Conservation (phyloP, 2,329 filamentous ascomycete species). For the Sclerotinia sclerotiorum region DNA sequence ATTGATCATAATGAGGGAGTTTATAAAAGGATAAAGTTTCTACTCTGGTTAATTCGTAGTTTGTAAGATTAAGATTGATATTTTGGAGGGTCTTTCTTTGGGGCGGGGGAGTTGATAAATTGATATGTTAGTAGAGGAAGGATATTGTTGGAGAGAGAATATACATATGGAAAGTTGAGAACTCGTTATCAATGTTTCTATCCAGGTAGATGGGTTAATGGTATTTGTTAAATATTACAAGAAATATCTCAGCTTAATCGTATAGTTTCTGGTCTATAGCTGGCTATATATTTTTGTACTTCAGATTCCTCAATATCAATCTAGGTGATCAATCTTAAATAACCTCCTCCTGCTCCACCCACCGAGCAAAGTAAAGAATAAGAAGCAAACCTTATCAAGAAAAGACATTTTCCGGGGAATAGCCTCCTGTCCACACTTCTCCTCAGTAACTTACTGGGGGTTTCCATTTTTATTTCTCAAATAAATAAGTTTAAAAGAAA, state of each 20-base stretch:
- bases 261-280: neutral
- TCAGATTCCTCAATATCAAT: neutral
- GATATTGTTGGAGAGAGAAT: neutral
- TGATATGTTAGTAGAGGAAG: too few relatives aligned
- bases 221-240: accelerated
- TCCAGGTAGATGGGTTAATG: too few relatives aligned
- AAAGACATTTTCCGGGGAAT: neutral
- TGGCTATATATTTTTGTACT: neutral
- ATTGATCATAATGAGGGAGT: neutral
- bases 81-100: neutral
- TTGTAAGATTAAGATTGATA: too few relatives aligned
- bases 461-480: neutral
- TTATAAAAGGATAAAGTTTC: neutral
- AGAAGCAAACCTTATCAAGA: neutral
- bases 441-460: neutral
- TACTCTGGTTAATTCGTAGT: neutral
- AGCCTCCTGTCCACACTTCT: neutral
- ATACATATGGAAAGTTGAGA: too few relatives aligned
- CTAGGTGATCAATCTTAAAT: neutral
- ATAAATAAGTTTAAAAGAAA: neutral
- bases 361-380: neutral
- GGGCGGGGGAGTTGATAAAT: too few relatives aligned
- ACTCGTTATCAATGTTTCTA: too few relatives aligned
- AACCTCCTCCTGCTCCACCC: neutral
- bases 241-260: neutral